phyloP scores from a whole-genome alignment of 2,329 filamentous ascomycete species.

The Podosphaera fusca region DNA sequence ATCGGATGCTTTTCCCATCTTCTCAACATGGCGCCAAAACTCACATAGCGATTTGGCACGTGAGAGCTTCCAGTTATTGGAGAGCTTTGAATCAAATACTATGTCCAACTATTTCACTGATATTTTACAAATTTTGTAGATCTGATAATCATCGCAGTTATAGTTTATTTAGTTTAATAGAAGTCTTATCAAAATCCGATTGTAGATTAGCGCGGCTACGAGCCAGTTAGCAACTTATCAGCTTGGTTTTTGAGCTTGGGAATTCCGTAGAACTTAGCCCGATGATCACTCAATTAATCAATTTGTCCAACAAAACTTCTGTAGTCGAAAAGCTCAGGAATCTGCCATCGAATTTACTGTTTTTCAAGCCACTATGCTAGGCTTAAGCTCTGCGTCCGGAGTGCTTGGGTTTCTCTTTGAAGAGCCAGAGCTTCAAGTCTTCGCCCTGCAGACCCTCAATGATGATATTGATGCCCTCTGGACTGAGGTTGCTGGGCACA shows the following conservation, averaged over 20 bases:
- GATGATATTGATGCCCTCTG: slow-evolving; percentile 91
- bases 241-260: not conserved
- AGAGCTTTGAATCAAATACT: not conserved
- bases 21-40: not conserved
- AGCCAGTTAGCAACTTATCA: not conserved
- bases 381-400: slow-evolving; percentile 80
- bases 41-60: not conserved
- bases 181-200: not conserved
- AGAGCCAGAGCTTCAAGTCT: slow-evolving; percentile 78
- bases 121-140: not conserved
- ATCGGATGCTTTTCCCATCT: not conserved
- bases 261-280: not conserved
- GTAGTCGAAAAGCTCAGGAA: not conserved
- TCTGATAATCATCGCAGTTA: not conserved
- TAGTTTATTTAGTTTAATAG: not conserved
- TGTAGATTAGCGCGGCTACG: not conserved
- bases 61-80: not conserved
- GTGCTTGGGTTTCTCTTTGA: slow-evolving; percentile 89
- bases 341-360: not conserved
- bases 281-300: not conserved
- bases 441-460: slow-evolving; percentile 85
- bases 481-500: slow-evolving; percentile 83
- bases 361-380: slow-evolving; percentile 42
- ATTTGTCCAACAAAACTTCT: not conserved
- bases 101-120: not conserved